Base-by-base conservation (phyloP, 441 rosid species). In the Manihot esculenta region DNA sequence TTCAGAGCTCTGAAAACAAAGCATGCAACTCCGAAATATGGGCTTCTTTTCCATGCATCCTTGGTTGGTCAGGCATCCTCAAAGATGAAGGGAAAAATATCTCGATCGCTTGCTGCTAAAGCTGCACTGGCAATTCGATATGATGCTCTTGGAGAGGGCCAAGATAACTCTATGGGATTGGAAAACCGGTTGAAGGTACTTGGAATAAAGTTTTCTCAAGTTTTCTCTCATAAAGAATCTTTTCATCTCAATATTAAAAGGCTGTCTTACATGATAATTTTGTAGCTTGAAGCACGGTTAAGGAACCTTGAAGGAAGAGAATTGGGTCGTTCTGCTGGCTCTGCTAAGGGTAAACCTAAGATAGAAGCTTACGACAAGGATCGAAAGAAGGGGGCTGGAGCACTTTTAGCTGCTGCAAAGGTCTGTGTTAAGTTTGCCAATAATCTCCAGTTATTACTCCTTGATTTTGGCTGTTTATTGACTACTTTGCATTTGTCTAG, bases 61-160 rank as follows among this genome's bases (percentile, higher is more conserved):
- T 61, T 90, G 71, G 87, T 92, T 73, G 94, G 93, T 65, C 96
- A 90, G 76, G 97, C 99, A 10, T 87, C 94, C 33, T 89, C 93
- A 1, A 90, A 88, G 77, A 77, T 85, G 69, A 94, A 90, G 77
- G 99, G 99, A 13, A 92, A 90, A 79, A 92, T 94, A 62, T 87
- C 99, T 10, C 80, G 99, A 56, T 90, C 99, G 42, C 87, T 94
- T 64, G 96, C 97, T 74, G 92, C 97, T 5, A 94, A 94, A 80
- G 67, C 96, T 3, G 90, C 88, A 1, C 70, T 92, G 76, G 90
- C 97, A 42, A 88, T 94, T 69, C 82, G 99, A 62, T 87, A 21
- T 13, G 97, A 93, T 85, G 98, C 96, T 64, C 96, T 92, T 63
- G 99, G 97, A 42, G 96, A 7, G 86, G 90, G 24, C 91, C 92